Percentiles rank a stretch among this genome's conserved stretches.
phyloP scores from a whole-genome alignment of 1,284 basidiomycete genomes.

The Malassezia brasiliensis region DNA sequence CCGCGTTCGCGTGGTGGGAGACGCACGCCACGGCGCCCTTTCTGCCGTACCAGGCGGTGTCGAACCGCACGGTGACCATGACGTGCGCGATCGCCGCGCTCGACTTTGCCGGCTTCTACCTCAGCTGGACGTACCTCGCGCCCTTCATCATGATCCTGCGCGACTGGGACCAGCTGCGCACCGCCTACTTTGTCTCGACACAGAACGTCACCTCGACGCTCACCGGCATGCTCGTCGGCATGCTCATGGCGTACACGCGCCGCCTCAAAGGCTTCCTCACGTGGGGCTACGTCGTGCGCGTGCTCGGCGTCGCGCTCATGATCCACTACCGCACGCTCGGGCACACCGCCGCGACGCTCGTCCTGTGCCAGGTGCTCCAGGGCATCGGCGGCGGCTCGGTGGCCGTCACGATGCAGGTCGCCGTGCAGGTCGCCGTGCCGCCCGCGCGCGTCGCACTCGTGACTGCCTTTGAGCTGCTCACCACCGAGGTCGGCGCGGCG shows the following conservation, averaged over 20 bases:
- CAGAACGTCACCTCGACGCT: constrained; percentile 58
- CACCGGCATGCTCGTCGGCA: constrained; percentile 59
- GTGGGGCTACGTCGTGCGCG: constrained; percentile 59
- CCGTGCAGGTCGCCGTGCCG: constrained; percentile 66
- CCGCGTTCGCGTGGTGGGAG: constrained; percentile 51
- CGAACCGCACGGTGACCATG: constrained; percentile 44
- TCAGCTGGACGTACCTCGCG: constrained; percentile 47
- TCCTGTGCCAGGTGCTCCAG: constrained; percentile 58
- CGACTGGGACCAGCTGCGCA: constrained; percentile 42
- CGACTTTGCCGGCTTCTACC: constrained; percentile 50
- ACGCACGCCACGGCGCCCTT: constrained; percentile 50
- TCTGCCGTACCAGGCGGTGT: constrained; percentile 49
- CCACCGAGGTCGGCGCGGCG: constrained; percentile 67
- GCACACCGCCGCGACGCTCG: constrained; percentile 51
- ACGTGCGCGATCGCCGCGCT: constrained; percentile 45
- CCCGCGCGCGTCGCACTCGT: constrained; percentile 69
- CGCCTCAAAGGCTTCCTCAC: constrained; percentile 62
- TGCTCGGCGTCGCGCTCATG: constrained; percentile 55
- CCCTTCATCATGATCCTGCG: constrained; percentile 44
- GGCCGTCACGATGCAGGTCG: constrained; percentile 61
- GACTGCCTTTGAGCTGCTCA: constrained; percentile 68
- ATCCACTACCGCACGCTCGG: constrained; percentile 57
- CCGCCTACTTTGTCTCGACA: constrained; percentile 44
- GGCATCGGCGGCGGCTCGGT: constrained; percentile 71
- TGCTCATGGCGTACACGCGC: constrained; percentile 53